A percentile compares a stretch with the other conserved stretches of the same genome.
phyloP scores from a whole-genome alignment of 805 yeast species.

The Zygosaccharomyces rouxii region DNA sequence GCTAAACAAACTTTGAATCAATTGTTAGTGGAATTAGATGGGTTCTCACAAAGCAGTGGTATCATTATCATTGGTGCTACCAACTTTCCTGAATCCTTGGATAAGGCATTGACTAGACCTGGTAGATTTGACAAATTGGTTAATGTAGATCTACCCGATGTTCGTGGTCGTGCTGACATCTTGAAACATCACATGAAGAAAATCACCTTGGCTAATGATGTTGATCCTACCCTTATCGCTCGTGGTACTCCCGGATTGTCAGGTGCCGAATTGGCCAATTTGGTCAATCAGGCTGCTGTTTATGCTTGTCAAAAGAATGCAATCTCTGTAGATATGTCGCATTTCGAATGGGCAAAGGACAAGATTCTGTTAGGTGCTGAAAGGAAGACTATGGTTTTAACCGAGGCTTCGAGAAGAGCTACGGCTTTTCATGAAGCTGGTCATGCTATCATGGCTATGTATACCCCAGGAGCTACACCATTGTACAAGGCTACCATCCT shows the following conservation, averaged over 20 bases:
- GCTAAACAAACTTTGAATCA: slow-evolving; percentile 97
- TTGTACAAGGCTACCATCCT: slow-evolving; percentile 94
- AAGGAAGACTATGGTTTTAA: slow-evolving; percentile 93
- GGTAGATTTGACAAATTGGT: slow-evolving; percentile 97
- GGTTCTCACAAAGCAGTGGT: slow-evolving; percentile 87
- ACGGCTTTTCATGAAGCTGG: slow-evolving; percentile 99
- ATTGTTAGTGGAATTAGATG: slow-evolving; percentile 91
- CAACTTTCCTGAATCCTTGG: slow-evolving; percentile 94
- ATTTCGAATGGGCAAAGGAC: slow-evolving; percentile 99
- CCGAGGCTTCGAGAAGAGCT: slow-evolving; percentile 87
- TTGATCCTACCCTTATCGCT: slow-evolving; percentile 85
- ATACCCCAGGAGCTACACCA: slow-evolving; percentile 89
- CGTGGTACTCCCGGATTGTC: slow-evolving; percentile 97
- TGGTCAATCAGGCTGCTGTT: slow-evolving; percentile 97
- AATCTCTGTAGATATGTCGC: slow-evolving; percentile 80
- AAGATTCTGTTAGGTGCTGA: slow-evolving; percentile 98
- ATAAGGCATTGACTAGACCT: slow-evolving; percentile 96
- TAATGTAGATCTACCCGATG: slow-evolving; percentile 94
- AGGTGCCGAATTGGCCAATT: slow-evolving; percentile 96
- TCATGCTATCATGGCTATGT: slow-evolving; percentile 97
- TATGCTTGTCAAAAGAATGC: slow-evolving; percentile 93
- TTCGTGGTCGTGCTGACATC: slow-evolving; percentile 93
- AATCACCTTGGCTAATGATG: slow-evolving; percentile 78
- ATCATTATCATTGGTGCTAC: slow-evolving; percentile 97
- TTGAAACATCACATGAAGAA: slow-evolving; percentile 87